Evolutionary conservation across 208 protist species (phyloP).

Genomic region (Leishmania tropica): DNA sequence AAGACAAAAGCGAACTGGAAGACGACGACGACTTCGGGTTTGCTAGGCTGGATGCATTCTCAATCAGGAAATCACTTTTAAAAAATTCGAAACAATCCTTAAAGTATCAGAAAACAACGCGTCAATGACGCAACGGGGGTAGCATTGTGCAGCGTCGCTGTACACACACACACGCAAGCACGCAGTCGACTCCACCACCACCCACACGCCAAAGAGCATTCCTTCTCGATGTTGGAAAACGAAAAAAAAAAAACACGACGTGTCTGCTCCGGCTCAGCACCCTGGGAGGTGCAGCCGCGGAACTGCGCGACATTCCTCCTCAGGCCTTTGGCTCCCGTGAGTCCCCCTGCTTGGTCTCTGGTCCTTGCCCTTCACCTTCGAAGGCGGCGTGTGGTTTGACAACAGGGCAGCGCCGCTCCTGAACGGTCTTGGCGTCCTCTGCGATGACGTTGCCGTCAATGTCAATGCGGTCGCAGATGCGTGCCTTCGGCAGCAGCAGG

Average conservation of each 20-base stretch:
- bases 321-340: background rate
- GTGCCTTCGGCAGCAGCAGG: constrained; percentile 55
- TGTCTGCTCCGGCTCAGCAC: background rate
- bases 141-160: background rate
- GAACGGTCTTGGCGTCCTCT: constrained; percentile 14
- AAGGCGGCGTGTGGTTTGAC: no score
- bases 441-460: constrained; percentile 46
- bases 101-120: background rate
- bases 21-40: background rate
- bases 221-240: background rate
- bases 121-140: background rate
- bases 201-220: background rate
- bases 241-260: background rate
- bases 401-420: background rate
- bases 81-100: background rate
- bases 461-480: constrained; percentile 51
- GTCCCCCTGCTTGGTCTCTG: background rate
- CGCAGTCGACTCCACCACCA: background rate
- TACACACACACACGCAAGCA: background rate
- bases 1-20: background rate
- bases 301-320: background rate
- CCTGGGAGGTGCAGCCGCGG: background rate
- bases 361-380: background rate
- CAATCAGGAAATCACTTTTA: background rate
- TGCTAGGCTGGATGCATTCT: background rate